Conservation (phyloP, 495 filamentous ascomycete species). For the Penicillium alfredii region DNA sequence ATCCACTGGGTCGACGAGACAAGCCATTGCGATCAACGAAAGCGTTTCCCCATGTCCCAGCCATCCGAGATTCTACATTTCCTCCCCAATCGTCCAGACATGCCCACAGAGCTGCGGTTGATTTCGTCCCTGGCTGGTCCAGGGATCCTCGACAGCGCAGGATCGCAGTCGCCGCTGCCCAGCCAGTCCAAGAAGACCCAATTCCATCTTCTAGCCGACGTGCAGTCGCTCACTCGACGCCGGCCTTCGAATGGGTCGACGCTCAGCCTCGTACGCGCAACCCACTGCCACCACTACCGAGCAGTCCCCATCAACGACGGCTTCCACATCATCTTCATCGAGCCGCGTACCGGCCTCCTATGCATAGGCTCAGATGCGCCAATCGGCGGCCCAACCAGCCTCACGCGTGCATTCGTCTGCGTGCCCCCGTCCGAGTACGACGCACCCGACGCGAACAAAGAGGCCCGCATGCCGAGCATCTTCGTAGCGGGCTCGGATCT, state of each 20-base stretch:
- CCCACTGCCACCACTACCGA: constrained; percentile 57
- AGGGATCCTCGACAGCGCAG: constrained; percentile 29
- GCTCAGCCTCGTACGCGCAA: constrained; percentile 33
- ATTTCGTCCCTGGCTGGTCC: constrained; percentile 60
- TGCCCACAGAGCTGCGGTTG: constrained; percentile 49
- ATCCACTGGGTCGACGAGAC: constrained; percentile 65
- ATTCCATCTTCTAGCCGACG: constrained; percentile 26
- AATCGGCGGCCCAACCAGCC: constrained; percentile 47
- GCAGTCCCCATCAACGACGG: constrained; percentile 67
- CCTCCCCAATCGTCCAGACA: constrained; percentile 49
- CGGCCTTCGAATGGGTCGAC: constrained; percentile 18
- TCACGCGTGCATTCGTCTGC: constrained; percentile 39
- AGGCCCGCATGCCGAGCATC: constrained; percentile 40
- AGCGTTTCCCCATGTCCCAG: constrained; percentile 61
- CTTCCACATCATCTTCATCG: constrained; percentile 63
- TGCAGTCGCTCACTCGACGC: constrained; percentile 25
- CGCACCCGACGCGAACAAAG: constrained; percentile 26
- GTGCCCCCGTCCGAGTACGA: constrained; percentile 30
- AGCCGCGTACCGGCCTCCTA: constrained; percentile 53
- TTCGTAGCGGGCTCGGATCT: constrained; percentile 58
- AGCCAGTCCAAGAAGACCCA: constrained; percentile 25
- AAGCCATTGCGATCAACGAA: constrained; percentile 51
- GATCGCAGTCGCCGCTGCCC: constrained; percentile 21
- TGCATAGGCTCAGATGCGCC: constrained; percentile 63
- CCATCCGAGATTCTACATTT: constrained; percentile 65